Base-by-base conservation (phyloP, 108 stramenopile genomes). In the Poteriospumella lacustris region DNA sequence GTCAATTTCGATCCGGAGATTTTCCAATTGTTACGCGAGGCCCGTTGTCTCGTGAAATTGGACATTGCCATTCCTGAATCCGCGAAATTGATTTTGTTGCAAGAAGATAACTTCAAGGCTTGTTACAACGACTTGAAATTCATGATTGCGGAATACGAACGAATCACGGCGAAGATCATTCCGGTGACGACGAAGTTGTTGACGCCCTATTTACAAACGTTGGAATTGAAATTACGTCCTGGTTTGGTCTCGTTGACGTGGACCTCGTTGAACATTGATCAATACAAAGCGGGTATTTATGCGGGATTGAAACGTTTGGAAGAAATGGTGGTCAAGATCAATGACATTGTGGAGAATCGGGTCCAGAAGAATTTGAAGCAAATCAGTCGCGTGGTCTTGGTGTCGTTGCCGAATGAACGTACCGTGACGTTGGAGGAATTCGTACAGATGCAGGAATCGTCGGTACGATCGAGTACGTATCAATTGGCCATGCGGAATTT, bases 241-340 rank as follows among this genome's bases (percentile, higher is more conserved):
- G 88, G 87, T 0, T 79, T 88, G 86, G 68, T 88, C 42, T 76
- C 84, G 29, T 81, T 89, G 0, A 89, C 88, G 2, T 89, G 88
- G 88, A 89, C 87, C 40, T 82, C 82, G n/a, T 83, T 89, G 87
- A 89, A 89, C 86, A 88, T 89, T 73, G 84, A 81, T 0, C 31
- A 73, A 0, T 89, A 85, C 43, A 82, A 79, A 58, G 42, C 76
- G 2, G 1, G 58, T 1, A 79, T 83, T 9, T 79, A 68, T 15
- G 42, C 67, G 2, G 84, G 67, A 0, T 75, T 89, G 39, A 36
- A 29, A 34, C 64, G 70, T 26, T 81, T 89, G 9, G 86, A 87
- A 56, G 87, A 87, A 33, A 59, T 89, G 2, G 76, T 88, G 33
- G 38, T 52, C 39, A 89, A 86, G 76, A 80, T 86, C 28, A 88